Evolutionary conservation across 352 stramenopile species (phyloP).

Genomic region (Aphanomyces stellatus): DNA sequence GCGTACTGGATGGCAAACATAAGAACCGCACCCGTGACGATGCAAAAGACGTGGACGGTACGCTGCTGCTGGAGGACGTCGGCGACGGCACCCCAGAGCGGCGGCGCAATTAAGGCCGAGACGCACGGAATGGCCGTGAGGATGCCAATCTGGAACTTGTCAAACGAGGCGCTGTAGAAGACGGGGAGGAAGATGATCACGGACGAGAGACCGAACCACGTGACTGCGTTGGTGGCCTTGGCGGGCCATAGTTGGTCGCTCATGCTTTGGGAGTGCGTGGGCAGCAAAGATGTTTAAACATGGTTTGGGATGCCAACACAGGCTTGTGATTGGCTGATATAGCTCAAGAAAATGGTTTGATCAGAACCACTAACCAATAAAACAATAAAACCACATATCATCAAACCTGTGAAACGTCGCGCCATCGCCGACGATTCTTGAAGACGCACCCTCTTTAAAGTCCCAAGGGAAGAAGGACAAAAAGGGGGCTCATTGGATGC

Average conservation of each 20-base stretch:
- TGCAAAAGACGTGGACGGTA: constrained; percentile 48
- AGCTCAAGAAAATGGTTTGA: no score
- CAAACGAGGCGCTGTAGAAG: constrained; percentile 35
- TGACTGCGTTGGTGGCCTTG: constrained; percentile 74
- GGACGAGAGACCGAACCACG: constrained; percentile 46
- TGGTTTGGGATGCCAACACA: no score
- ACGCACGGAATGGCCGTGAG: constrained; percentile 56
- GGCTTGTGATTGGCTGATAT: no score
- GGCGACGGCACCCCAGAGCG: constrained; percentile 52
- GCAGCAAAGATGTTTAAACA: no score
- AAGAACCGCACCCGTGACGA: constrained; percentile 47
- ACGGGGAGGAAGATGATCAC: constrained; percentile 61
- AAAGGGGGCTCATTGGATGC: no score
- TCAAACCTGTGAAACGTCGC: no score
- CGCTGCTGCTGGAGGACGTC: constrained; percentile 61
- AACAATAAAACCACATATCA: no score
- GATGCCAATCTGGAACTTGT: constrained; percentile 74
- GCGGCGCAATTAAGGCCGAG: constrained; percentile 54
- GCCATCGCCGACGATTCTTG: no score
- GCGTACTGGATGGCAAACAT: constrained; percentile 54
- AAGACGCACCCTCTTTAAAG: no score
- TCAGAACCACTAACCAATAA: no score
- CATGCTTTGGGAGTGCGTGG: no score
- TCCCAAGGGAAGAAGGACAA: no score
- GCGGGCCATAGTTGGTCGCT: constrained; percentile 39